Conservation (phyloP, 257 asterid species). For the Plantago elongata region DNA sequence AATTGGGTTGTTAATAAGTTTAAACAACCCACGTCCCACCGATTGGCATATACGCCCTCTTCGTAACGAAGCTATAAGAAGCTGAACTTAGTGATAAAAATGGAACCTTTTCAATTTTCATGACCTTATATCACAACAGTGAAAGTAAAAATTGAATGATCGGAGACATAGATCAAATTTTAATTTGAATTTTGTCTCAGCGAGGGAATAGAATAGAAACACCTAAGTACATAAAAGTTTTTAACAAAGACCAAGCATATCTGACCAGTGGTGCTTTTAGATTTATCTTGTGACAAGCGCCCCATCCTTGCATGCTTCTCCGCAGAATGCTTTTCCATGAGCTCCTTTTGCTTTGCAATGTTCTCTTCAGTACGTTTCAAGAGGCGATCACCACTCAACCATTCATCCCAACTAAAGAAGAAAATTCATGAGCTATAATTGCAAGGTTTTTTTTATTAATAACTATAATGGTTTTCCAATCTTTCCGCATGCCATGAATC, state of each 20-base stretch:
- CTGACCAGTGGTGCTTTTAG: conserved; percentile 44
- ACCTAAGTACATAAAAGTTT: neutral
- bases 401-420: conserved; percentile 70
- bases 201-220: neutral
- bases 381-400: conserved; percentile 50
- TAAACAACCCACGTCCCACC: too few species aligned
- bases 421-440: conserved; percentile 10
- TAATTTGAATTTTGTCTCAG: conserved; percentile 1
- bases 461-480: conserved; percentile 9
- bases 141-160: neutral
- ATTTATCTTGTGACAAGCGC: conserved; percentile 38
- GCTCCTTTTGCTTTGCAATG: conserved; percentile 42
- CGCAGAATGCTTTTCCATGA: conserved; percentile 30
- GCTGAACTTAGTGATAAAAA: too few species aligned
- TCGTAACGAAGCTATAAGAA: too few species aligned
- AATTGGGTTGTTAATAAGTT: too few species aligned
- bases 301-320: conserved; percentile 40
- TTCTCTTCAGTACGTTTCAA: conserved; percentile 63
- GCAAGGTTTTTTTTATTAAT: conserved; percentile 5
- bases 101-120: too few species aligned
- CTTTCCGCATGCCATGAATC: conserved; percentile 8
- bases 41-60: too few species aligned
- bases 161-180: neutral
- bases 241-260: conserved; percentile 7
- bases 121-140: neutral